phyloP scores from a whole-genome alignment of 768 basidiomycete genomes.

The Leccinum longicurvipes region DNA sequence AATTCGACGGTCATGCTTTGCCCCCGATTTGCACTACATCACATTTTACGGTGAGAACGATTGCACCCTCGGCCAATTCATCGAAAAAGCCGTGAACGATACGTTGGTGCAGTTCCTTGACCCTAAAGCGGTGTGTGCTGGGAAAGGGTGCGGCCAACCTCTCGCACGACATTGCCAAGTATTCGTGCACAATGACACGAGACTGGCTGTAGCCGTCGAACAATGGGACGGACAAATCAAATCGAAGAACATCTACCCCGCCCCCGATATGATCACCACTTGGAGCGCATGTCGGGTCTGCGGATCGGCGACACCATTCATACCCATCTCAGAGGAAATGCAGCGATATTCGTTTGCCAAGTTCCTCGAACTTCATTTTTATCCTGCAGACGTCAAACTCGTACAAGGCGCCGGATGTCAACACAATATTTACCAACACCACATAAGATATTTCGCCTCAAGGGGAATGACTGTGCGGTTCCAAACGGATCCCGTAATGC shows the following conservation, averaged over 20 bases:
- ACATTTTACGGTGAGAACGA: slow-evolving; percentile 93
- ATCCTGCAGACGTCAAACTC: slow-evolving; percentile 81
- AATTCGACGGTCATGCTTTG: slow-evolving; percentile 70
- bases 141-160: slow-evolving; percentile 81
- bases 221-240: slow-evolving; percentile 82
- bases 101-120: slow-evolving; percentile 67
- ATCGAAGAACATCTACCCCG: slow-evolving; percentile 50
- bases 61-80: slow-evolving; percentile 88
- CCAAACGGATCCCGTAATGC: slow-evolving; percentile 74
- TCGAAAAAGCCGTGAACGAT: slow-evolving; percentile 74
- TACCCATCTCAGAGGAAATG: slow-evolving; percentile 88
- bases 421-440: slow-evolving; percentile 92
- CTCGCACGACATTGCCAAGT: slow-evolving; percentile 82
- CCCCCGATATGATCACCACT: slow-evolving; percentile 80
- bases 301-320: slow-evolving; percentile 79
- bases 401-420: slow-evolving; percentile 88
- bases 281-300: slow-evolving; percentile 87
- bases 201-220: slow-evolving; percentile 82
- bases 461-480: slow-evolving; percentile 86
- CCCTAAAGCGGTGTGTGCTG: slow-evolving; percentile 73
- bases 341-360: slow-evolving; percentile 93
- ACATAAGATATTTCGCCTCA: slow-evolving; percentile 85
- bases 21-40: slow-evolving; percentile 68
- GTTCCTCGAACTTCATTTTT: slow-evolving; percentile 94
- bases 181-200: slow-evolving; percentile 86